A percentile compares a stretch with the other conserved stretches of the same genome.
Conservation (phyloP, 148 eudicot species). For the Camellia granthamiana region DNA sequence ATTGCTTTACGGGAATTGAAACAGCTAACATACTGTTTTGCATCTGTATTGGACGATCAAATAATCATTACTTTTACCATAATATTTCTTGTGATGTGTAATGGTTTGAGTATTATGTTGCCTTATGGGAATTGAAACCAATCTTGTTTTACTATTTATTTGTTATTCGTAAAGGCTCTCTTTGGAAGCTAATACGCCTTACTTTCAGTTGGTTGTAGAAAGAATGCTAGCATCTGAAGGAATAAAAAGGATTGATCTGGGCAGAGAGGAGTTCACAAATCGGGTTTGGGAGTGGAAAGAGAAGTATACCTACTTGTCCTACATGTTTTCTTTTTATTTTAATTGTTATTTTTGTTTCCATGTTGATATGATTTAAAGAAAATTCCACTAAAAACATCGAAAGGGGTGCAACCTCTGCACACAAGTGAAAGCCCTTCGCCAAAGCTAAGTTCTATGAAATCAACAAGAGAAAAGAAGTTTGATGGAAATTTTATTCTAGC, state of each 20-base stretch:
- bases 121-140: neutral
- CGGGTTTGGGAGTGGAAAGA: conserved; percentile 99
- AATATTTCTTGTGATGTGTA: neutral
- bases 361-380: neutral
- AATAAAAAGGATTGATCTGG: conserved; percentile 78
- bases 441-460: neutral
- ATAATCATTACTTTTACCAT: neutral
- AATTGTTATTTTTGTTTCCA: neutral
- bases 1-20: neutral
- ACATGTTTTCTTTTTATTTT: neutral
- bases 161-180: neutral
- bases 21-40: neutral
- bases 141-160: neutral
- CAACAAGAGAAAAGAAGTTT: neutral
- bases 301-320: conserved; percentile 47
- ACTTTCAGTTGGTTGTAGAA: conserved; percentile 92
- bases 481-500: neutral
- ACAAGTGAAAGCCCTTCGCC: neutral
- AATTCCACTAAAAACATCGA: neutral
- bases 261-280: conserved; percentile 78
- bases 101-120: neutral
- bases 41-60: neutral
- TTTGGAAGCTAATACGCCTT: conserved; percentile 17
- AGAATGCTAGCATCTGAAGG: conserved; percentile 95
- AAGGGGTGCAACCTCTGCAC: neutral